A percentile compares a stretch with the other conserved stretches of the same genome.
Evolutionary conservation across 202 grass and related monocot genomes (phyloP).

Genomic region (Cymbopogon flexuosus): DNA sequence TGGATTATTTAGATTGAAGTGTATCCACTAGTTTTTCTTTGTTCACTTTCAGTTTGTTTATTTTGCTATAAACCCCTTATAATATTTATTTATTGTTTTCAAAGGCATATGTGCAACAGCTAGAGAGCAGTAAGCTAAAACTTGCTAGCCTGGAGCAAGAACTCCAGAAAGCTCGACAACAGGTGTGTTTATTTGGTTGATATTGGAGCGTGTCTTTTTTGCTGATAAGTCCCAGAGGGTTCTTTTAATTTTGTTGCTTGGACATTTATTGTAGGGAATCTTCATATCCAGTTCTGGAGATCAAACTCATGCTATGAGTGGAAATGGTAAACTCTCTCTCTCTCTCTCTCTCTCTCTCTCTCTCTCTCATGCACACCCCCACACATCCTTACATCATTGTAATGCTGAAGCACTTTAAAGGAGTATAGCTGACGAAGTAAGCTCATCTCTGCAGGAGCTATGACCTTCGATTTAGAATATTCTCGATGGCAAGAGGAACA

Average conservation of each 20-base stretch:
- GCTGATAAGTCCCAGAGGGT: background rate
- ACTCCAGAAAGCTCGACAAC: conserved; percentile 83
- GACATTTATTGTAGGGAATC: conserved; percentile 61
- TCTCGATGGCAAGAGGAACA: conserved; percentile 76
- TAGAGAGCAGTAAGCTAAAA: conserved; percentile 94
- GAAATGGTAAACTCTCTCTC: conserved; percentile 53
- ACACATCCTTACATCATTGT: background rate
- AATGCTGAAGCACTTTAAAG: background rate
- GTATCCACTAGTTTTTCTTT: background rate
- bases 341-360: background rate
- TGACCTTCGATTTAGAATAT: conserved; percentile 87
- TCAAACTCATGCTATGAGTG: conserved; percentile 80
- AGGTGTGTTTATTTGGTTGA: conserved; percentile 46
- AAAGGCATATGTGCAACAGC: conserved; percentile 96
- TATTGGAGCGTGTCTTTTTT: background rate
- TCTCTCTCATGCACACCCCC: background rate
- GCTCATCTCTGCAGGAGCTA: conserved; percentile 49
- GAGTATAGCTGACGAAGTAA: conserved; percentile 20
- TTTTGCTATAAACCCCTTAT: conserved; percentile 27
- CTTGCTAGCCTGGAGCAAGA: conserved; percentile 93
- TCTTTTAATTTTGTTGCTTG: conserved; percentile 27
- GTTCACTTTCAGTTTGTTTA: conserved; percentile 18
- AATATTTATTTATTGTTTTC: conserved; percentile 37
- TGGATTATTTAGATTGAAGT: conserved; percentile 9
- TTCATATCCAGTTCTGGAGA: conserved; percentile 91